phyloP scores from a whole-genome alignment of 177 flowering plant species.

The Vitis hybrid region DNA sequence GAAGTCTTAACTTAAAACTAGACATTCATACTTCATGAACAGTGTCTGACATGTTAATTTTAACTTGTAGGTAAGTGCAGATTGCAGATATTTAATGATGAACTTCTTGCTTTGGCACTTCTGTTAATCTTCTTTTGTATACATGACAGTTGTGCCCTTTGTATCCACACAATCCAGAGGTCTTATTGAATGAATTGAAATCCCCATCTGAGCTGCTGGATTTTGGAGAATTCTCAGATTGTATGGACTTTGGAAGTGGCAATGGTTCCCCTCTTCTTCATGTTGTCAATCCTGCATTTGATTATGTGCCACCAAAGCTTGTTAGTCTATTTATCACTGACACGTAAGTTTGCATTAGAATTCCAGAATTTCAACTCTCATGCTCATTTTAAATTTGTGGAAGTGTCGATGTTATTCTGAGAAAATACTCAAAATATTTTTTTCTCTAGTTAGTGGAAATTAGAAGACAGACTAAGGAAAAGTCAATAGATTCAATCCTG shows the following conservation, averaged over 20 bases:
- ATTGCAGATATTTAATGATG: background rate
- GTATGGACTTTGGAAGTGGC: constrained; percentile 86
- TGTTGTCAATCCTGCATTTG: constrained; percentile 96
- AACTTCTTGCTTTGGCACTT: background rate
- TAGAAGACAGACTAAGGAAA: background rate
- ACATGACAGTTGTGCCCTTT: constrained; percentile 88
- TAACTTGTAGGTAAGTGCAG: no score
- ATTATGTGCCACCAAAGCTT: constrained; percentile 97
- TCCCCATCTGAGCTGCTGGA: constrained; percentile 96
- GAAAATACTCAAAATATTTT: background rate
- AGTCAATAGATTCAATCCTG: no score
- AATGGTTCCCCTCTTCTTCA: constrained; percentile 81
- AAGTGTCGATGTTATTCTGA: background rate
- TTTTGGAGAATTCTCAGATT: constrained; percentile 98
- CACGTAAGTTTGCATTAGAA: constrained; percentile 61
- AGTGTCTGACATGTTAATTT: no score
- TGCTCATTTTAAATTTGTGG: background rate
- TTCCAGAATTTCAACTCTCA: background rate
- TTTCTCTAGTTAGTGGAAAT: background rate
- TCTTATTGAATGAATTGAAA: constrained; percentile 87
- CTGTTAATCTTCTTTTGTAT: background rate
- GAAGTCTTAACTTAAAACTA: no score
- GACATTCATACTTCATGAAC: no score
- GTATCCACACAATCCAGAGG: constrained; percentile 99
- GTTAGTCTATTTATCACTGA: constrained; percentile 96